A percentile compares a stretch with the other conserved stretches of the same genome.
Conservation (phyloP, 1,139 yeast species). For the Pichia sp. region DNA sequence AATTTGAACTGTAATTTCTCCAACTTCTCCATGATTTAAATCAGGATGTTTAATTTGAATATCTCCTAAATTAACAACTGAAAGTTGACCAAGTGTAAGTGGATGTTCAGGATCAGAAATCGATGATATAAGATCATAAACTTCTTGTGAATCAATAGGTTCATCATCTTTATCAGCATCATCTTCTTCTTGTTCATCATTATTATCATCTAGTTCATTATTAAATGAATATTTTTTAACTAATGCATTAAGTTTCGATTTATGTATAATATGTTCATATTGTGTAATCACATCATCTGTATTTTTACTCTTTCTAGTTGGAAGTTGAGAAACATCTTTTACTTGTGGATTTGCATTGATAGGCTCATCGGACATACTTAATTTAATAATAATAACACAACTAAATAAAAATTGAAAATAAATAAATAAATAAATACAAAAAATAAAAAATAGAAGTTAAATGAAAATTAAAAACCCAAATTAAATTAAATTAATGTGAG, state of each 20-base stretch:
- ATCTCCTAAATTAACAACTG: conserved; percentile 84
- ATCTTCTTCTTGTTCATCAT: conserved; percentile 32
- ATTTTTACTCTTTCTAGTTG: conserved; percentile 44
- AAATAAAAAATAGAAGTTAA: not conserved
- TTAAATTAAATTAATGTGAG: too few species aligned
- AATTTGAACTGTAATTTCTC: conserved; percentile 74
- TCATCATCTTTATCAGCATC: conserved; percentile 35
- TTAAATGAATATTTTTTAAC: conserved; percentile 7
- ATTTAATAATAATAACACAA: too few species aligned
- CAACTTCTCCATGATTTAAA: conserved; percentile 37
- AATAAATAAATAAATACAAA: too few species aligned
- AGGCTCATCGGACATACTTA: conserved; percentile 42
- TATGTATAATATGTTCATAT: conserved; percentile 4
- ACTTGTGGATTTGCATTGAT: conserved; percentile 91
- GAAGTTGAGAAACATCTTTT: conserved; percentile 67
- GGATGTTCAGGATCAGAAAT: conserved; percentile 99
- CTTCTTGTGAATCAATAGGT: conserved; percentile 72
- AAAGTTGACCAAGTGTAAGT: conserved; percentile 84
- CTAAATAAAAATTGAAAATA: too few species aligned
- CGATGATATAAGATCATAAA: conserved; percentile 69
- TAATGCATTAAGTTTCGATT: conserved; percentile 12
- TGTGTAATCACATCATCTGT: not conserved
- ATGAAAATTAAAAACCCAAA: too few species aligned
- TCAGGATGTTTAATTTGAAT: conserved; percentile 57
- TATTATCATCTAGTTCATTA: conserved; percentile 24